Base-by-base conservation (phyloP, 352 stramenopile species). In the Thalassiosira livingstoniorum region DNA sequence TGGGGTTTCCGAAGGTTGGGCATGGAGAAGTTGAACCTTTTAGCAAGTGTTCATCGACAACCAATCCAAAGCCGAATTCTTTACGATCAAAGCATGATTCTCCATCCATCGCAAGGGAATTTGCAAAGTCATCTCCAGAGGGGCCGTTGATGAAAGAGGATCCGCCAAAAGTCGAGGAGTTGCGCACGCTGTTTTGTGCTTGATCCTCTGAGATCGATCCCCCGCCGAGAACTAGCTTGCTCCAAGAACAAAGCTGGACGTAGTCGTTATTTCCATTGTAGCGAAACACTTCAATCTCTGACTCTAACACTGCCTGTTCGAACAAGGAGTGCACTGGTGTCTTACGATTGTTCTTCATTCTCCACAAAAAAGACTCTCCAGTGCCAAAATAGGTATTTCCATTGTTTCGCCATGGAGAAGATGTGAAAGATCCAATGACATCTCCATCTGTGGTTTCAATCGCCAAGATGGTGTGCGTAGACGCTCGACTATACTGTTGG, bases 291-390 rank as follows among this genome's bases (percentile, higher is more conserved):
- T 93, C 88, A 75, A 93, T 90, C 60, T 92, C 86, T 32, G 71
- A 88, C 77, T 93, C 88, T 63, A 90, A 51, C 70, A 90, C 81
- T 5, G 86, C 88, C 74, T 93, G 88, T 34, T 93, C 88, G 72
- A 91, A 86, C 31, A 93, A 77, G 13, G 75, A 87, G 37, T 78
- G 47, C 15, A 80, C 84, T 35, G 75, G 79, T 43, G 78, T 75
- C 15, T 86, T 69, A 11, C 88, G 76, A 61, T 83, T 86, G 66
- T 87, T 57, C 37, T 82, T 65, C 85, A 91, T 89, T 45, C 72
- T 64, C 83, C 84, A 92, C n/a, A 92, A 43, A 60, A 92, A 92
- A 18, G 72, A 62, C 70, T 92, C 75, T 1, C 83, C 80, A 2
- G 61, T 82, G 54, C 85, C 85, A 77, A 82, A 91, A 51, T 87